Conservation (phyloP, 768 basidiomycete genomes). For the Lactarius hengduanensis region DNA sequence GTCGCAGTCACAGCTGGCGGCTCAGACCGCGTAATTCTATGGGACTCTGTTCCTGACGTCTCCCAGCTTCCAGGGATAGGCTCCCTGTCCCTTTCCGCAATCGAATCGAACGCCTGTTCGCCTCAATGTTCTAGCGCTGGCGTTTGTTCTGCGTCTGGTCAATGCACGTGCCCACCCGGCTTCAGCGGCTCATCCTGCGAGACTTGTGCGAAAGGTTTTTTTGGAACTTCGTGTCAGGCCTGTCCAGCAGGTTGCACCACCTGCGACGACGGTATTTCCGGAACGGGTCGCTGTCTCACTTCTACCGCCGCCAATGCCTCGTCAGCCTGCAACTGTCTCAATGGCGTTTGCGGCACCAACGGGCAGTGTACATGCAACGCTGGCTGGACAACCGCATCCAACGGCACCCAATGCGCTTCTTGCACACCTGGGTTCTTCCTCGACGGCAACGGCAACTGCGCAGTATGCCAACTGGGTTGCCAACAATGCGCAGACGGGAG, state of each 20-base stretch:
- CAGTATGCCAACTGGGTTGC: slow-evolving; percentile 76
- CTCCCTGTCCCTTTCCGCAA: slow-evolving; percentile 59
- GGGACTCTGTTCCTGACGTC: slow-evolving; percentile 77
- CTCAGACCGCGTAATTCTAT: slow-evolving; percentile 63
- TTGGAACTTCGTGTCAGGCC: slow-evolving; percentile 66
- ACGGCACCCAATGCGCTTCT: slow-evolving; percentile 74
- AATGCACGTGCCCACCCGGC: slow-evolving; percentile 68
- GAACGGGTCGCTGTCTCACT: slow-evolving; percentile 69
- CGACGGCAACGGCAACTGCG: slow-evolving; percentile 62
- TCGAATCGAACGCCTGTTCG: slow-evolving; percentile 74
- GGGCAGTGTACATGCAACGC: slow-evolving; percentile 74
- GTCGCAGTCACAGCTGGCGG: slow-evolving; percentile 57
- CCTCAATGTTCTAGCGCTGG: slow-evolving; percentile 73
- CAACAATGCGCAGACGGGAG: slow-evolving; percentile 61
- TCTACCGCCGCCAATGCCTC: slow-evolving; percentile 51
- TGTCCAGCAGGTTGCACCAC: slow-evolving; percentile 67
- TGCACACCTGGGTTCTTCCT: slow-evolving; percentile 79
- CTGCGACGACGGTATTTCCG: slow-evolving; percentile 80
- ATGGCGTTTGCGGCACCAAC: slow-evolving; percentile 68
- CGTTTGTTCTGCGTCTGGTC: slow-evolving; percentile 66
- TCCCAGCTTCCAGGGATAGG: slow-evolving; percentile 58
- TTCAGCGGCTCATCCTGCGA: slow-evolving; percentile 83
- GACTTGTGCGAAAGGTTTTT: slow-evolving; percentile 69
- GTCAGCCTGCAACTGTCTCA: slow-evolving; percentile 75
- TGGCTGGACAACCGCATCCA: slow-evolving; percentile 68